A percentile compares a stretch with the other conserved stretches of the same genome.
These are phyloP conservation scores for Tardiomyces digboiensis DNA, from an alignment of 1,139 yeast species.

Conservation along the genomic window DNA sequence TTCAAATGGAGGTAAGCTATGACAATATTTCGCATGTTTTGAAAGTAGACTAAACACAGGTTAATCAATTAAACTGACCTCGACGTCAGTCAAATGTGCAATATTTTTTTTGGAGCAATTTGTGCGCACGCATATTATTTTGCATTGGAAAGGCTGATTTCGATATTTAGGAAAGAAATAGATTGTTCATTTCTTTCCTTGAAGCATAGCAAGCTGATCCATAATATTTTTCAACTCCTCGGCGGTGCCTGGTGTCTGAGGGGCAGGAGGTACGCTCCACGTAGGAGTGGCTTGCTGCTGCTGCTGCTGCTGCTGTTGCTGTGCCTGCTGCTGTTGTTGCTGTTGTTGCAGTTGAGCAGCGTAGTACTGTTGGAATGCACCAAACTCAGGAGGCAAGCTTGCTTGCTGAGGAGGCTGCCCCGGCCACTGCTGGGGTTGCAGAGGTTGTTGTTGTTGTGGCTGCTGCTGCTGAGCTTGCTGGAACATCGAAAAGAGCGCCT, in stretches of 20 bases:
- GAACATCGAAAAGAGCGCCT: slow-evolving; percentile 19
- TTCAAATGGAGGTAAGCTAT: neutral
- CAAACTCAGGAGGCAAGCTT: too few species aligned
- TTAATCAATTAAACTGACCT: too few species aligned
- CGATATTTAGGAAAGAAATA: too few species aligned
- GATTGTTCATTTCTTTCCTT: slow-evolving; percentile 6
- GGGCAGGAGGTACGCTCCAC: too few species aligned
- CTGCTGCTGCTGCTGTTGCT: slow-evolving; percentile 10
- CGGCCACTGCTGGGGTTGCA: too few species aligned
- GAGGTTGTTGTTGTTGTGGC: neutral
- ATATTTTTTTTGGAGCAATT: too few species aligned
- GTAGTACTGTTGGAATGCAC: neutral
- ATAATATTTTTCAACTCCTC: slow-evolving; percentile 20
- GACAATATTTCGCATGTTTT: too few species aligned
- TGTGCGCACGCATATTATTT: too few species aligned
- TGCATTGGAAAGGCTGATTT: too few species aligned
- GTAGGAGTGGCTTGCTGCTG: neutral
- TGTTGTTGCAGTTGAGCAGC: slow-evolving; percentile 14
- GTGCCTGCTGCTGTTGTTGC: slow-evolving; percentile 12
- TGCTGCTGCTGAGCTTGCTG: slow-evolving; percentile 7
- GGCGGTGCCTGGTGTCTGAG: slow-evolving; percentile 5
- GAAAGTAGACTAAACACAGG: too few species aligned
- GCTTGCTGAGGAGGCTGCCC: too few species aligned
- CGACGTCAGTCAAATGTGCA: too few species aligned
- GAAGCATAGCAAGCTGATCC: slow-evolving; percentile 21